Evolutionary conservation across 106 monocot species (phyloP), one percentile per base, ranked within the genome.

Genomic region (Amphibolis antarctica): DNA sequence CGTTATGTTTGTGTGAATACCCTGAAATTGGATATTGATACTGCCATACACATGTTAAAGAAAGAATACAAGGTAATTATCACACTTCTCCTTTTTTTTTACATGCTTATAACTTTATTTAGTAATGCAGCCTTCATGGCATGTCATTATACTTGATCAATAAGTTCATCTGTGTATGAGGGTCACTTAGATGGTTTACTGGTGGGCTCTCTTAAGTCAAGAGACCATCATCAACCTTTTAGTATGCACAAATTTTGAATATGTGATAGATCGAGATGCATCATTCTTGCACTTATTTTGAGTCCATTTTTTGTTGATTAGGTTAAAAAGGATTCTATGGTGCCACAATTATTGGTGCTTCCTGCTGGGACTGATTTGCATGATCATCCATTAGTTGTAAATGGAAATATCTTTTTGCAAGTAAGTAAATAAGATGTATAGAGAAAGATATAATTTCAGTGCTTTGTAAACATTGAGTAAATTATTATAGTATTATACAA

Each of bases 1-100:
- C 69, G 96, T 58, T 96, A 76, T 84, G 76, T 87, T 19, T 86
- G 96, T 78, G 84, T 96, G 49, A 96, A 96, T 66, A 84, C 90
- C 19, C 76, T 96, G 23, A 90, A 87, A 62, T 71, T 82, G 56
- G 80, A 78, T 68, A 58, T 75, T 19, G 77, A 96, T 31, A 74
- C 80, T 74, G 96, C 80, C 44, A 74, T 86, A 7, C 65, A 43
- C 24, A 82, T 78, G 62, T 66, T 96, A 50, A 71, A 69, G 57
- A 74, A 68, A 74, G 63, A 62, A 61, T 60, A 69, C 65, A 76
- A 51, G 69, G 86, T 90, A 76, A 9, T 50, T 76, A 24, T 19
- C 56, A 53, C 12, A 13, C 10, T 22, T 53, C 22, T 36, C 36
- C 36, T 36, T 21, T 52, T 53, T 53, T n/a, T 13, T 10, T 20